Conservation (phyloP, 108 stramenopile genomes). For the Fistulifera pelliculosa region DNA sequence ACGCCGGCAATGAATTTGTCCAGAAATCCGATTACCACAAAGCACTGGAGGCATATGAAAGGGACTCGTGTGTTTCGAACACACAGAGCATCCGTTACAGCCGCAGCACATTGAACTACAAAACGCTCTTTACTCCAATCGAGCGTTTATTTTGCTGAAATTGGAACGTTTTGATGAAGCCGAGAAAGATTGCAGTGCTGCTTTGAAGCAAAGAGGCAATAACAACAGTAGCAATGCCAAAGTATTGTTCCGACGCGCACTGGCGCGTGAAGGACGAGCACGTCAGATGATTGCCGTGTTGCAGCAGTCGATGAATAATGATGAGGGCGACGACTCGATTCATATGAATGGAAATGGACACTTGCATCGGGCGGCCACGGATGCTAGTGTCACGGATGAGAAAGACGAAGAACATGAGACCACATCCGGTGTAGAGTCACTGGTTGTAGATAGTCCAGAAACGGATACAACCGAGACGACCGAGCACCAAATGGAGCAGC, state of each 20-base stretch:
- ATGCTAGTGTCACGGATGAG: too few species aligned
- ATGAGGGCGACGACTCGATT: not conserved
- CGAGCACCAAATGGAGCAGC: not conserved
- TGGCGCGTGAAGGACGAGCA: not conserved
- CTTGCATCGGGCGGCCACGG: too few species aligned
- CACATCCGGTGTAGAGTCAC: too few species aligned
- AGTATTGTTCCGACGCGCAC: slow-evolving; percentile 2
- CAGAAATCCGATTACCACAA: slow-evolving; percentile 8
- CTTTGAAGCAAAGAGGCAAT: slow-evolving; percentile 13
- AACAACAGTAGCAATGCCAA: slow-evolving; percentile 13
- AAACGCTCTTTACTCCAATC: slow-evolving; percentile 24
- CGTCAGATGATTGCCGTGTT: slow-evolving; percentile 20
- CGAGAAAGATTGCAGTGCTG: slow-evolving; percentile 18
- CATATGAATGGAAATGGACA: not conserved
- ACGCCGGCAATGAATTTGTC: slow-evolving; percentile 17
- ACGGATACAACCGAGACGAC: not conserved
- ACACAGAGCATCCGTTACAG: too few species aligned
- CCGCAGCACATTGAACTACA: too few species aligned
- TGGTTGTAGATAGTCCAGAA: not conserved
- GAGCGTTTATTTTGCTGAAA: slow-evolving; percentile 26
- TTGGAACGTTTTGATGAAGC: slow-evolving; percentile 21
- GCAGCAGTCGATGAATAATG: slow-evolving; percentile 24
- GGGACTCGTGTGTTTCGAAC: slow-evolving; percentile 12
- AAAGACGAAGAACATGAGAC: too few species aligned
- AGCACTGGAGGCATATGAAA: slow-evolving; percentile 20